Evolutionary conservation across 1,139 yeast species (phyloP).

Genomic region (Zhuliangozyma blackwelliae): DNA sequence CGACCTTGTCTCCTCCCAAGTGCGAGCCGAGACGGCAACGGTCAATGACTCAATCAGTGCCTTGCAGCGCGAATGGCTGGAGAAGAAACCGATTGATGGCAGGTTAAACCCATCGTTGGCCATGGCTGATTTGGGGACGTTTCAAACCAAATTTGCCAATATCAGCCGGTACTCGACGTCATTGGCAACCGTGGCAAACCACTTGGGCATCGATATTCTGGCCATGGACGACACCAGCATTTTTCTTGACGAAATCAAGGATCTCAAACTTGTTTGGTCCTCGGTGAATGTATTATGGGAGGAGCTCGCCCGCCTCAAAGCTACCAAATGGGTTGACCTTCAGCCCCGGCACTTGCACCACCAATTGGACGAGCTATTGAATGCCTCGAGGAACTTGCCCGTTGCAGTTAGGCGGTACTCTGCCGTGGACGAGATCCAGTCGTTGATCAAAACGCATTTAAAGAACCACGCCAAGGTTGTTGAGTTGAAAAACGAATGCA

Average conservation of each 20-base stretch:
- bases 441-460: slow-evolving; percentile 36
- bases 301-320: slow-evolving; percentile 42
- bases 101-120: slow-evolving; percentile 48
- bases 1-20: slow-evolving; percentile 37
- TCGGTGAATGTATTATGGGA: slow-evolving; percentile 55
- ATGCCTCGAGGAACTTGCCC: slow-evolving; percentile 51
- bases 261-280: slow-evolving; percentile 63
- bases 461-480: slow-evolving; percentile 37
- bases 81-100: slow-evolving; percentile 33
- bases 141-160: slow-evolving; percentile 28
- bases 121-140: slow-evolving; percentile 37
- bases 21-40: slow-evolving; percentile 39
- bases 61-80: slow-evolving; percentile 30
- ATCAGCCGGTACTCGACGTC: slow-evolving; percentile 16
- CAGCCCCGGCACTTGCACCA: slow-evolving; percentile 46
- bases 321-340: slow-evolving; percentile 47
- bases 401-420: slow-evolving; percentile 60
- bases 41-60: slow-evolving; percentile 28
- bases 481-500: slow-evolving; percentile 53
- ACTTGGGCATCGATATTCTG: slow-evolving; percentile 36
- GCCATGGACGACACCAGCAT: slow-evolving; percentile 24
- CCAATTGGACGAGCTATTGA: slow-evolving; percentile 49
- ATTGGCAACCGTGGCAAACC: slow-evolving; percentile 38
- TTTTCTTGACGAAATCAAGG: slow-evolving; percentile 49
- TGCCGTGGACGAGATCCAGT: slow-evolving; percentile 61